phyloP scores from a whole-genome alignment of 2,329 filamentous ascomycete genomes.

The Diaporthe ampelina region DNA sequence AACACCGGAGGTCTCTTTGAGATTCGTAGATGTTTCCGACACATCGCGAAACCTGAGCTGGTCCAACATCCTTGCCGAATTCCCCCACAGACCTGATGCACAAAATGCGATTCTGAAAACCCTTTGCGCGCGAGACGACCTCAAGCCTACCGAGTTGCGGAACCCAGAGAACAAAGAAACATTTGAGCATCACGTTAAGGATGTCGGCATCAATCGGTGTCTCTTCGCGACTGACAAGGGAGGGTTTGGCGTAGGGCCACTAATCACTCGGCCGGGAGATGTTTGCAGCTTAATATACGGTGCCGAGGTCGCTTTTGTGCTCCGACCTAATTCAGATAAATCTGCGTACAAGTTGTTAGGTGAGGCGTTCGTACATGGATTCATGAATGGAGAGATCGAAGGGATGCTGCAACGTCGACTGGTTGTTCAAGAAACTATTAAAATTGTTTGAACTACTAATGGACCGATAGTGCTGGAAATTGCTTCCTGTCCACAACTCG shows the following conservation, averaged over 20 bases:
- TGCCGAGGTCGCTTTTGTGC: slow-evolving; percentile 2
- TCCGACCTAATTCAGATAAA: not conserved
- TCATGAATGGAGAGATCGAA: slow-evolving; percentile 13
- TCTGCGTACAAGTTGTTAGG: slow-evolving; percentile 2
- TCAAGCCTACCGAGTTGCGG: not conserved
- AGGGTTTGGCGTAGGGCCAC: not conserved
- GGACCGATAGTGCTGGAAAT: too few species aligned
- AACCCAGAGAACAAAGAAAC: not conserved
- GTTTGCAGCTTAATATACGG: not conserved
- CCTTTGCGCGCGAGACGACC: not conserved
- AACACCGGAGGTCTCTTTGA: not conserved
- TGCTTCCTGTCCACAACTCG: too few species aligned
- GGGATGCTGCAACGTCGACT: not conserved
- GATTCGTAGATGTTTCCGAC: slow-evolving; percentile 4
- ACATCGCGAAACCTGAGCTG: not conserved
- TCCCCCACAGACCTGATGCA: not conserved
- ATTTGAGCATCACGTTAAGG: slow-evolving; percentile 14
- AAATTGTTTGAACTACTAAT: not conserved
- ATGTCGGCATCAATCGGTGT: slow-evolving; percentile 7
- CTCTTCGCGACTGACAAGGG: not conserved
- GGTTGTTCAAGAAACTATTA: not conserved
- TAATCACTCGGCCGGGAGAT: not conserved
- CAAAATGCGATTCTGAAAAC: not conserved
- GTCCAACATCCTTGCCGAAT: slow-evolving; percentile 9
- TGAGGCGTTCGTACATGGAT: slow-evolving; percentile 1